Evolutionary conservation across 495 filamentous ascomycete species (phyloP).

Genomic region (Aspergillus sclerotiicarbonarius): DNA sequence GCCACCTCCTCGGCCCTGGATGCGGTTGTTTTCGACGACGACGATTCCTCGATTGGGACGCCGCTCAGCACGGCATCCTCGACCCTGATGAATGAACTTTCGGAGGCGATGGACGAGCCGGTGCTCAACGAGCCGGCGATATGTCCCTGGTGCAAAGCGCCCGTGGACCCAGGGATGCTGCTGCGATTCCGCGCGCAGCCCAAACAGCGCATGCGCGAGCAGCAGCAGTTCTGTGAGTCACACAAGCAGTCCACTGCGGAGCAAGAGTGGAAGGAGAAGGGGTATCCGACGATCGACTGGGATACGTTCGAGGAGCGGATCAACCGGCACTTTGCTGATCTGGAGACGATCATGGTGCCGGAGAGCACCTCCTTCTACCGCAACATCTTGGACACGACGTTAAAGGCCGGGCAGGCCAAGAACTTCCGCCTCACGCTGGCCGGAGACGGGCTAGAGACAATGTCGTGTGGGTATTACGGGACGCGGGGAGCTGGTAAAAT

Average conservation of each 20-base stretch:
- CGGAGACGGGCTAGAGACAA: constrained; percentile 37
- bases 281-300: constrained; percentile 85
- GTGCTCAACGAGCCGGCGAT: constrained; percentile 16
- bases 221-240: constrained; percentile 66
- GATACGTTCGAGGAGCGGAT: constrained; percentile 61
- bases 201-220: constrained; percentile 58
- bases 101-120: constrained; percentile 9
- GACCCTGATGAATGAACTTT: constrained; percentile 5
- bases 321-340: constrained; percentile 45
- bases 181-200: constrained; percentile 44
- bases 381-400: constrained; percentile 53
- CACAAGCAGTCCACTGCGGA: constrained; percentile 62
- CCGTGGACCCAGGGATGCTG: constrained; percentile 54
- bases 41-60: constrained; percentile 22
- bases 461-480: constrained; percentile 84
- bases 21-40: constrained; percentile 18
- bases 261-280: constrained; percentile 57
- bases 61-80: constrained; percentile 19
- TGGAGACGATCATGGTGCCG: constrained; percentile 60
- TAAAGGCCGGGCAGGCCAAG: constrained; percentile 60
- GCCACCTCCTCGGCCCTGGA: constrained; percentile 18
- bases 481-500: constrained; percentile 67
- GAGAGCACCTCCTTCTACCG: constrained; percentile 59
- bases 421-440: constrained; percentile 52
- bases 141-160: constrained; percentile 69